Evolutionary conservation across 306 rosid species (phyloP), one percentile per base, ranked within the genome.

Genomic region (Lathyrus oleraceus): DNA sequence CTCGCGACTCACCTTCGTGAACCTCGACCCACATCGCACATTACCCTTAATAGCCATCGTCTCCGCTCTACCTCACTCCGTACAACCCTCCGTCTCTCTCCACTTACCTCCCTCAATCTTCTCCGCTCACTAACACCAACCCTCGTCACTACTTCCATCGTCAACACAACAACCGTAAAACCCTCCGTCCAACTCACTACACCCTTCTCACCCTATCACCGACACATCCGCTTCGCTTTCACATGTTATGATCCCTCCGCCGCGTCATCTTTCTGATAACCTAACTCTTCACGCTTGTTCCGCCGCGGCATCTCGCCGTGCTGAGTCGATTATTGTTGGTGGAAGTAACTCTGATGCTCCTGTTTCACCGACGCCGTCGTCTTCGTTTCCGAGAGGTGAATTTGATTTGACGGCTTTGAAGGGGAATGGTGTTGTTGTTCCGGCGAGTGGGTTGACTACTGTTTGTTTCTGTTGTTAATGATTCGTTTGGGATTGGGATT

Each of bases 241-340:
- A 5, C 96, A 96, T 0, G 96, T 92, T 38, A 92, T 92, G 92
- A 92, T 92, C 25, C 98, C 95, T 1, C 98, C 88, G 6, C 85
- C 92, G 19, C 91, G 95, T 17, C 95, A 86, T 43, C 84, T 61
- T 4, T 76, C 91, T 13, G 96, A 87, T 35, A 86, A 62, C 45
- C 66, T 76, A 17, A 17, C 66, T 43, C 27, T 54, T n/a, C 77
- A 74, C 43, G 10, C 54, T 23, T 89, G 81, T 30, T 78, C 81
- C 4, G 79, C 82, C 10, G 0, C 79, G 61, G 9, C 84, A 38
- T 19, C 87, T 59, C 43, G 78, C 70, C 36, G 79, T 42, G 8
- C 78, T 0, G 84, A 75, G 1, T 70, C 74, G 49, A 9, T 80
- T 9, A 4, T 68, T 4, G 82, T 36, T n/a, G 72, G 53, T 5